Percentiles rank a stretch among this genome's conserved stretches.
phyloP scores from a whole-genome alignment of 2,329 filamentous ascomycete genomes.

The Karstenula rhodostoma region DNA sequence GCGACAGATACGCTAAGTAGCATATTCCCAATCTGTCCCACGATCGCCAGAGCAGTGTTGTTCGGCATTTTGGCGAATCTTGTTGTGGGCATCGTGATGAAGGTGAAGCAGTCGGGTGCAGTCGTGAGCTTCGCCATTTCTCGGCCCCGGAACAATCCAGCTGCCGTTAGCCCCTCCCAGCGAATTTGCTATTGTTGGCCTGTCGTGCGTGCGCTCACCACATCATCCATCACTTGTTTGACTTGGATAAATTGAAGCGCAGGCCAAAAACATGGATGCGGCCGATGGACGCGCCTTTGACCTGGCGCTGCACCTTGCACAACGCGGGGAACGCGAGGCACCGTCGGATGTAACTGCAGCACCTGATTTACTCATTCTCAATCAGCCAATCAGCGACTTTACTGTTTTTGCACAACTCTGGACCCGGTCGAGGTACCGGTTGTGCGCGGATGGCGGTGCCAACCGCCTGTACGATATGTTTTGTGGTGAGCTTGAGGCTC shows the following conservation, averaged over 20 bases:
- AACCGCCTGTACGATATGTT: conserved; percentile 72
- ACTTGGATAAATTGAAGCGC: neutral
- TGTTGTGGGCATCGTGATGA: neutral
- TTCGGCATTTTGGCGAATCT: neutral
- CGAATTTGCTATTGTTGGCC: conserved; percentile 7
- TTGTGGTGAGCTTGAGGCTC: conserved; percentile 29
- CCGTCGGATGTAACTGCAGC: conserved; percentile 26
- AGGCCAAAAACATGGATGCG: conserved; percentile 23
- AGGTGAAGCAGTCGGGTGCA: neutral
- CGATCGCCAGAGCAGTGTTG: neutral
- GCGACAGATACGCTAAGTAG: conserved; percentile 5
- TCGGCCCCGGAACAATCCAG: conserved; percentile 1
- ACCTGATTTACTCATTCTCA: conserved; percentile 55
- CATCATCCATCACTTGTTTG: conserved; percentile 4
- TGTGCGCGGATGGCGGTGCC: conserved; percentile 92
- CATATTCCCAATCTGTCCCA: neutral
- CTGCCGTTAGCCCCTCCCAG: conserved; percentile 1
- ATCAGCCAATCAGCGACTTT: conserved; percentile 55
- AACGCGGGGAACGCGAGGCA: conserved; percentile 23
- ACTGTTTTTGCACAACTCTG: conserved; percentile 59
- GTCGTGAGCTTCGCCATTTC: neutral
- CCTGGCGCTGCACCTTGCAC: conserved; percentile 39
- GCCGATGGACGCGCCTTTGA: conserved; percentile 26
- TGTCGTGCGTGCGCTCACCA: conserved; percentile 2
- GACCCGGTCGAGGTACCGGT: conserved; percentile 65